Evolutionary conservation across 257 asterid species (phyloP).

Genomic region (Solanum clarkiae): DNA sequence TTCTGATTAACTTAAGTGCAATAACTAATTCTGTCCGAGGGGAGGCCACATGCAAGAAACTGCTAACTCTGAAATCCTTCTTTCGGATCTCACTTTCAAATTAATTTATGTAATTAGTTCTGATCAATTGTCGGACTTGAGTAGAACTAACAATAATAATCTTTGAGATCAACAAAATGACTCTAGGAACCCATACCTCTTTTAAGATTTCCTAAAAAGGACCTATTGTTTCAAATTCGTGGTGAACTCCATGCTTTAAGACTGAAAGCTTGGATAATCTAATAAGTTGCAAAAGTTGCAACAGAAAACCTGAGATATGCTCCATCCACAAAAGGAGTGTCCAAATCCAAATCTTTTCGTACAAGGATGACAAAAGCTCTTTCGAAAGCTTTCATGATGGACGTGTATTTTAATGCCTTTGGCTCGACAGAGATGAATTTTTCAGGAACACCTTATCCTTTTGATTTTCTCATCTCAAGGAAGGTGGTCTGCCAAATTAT

Average conservation of each 20-base stretch:
- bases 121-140: background rate
- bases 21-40: background rate
- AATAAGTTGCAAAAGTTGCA: background rate
- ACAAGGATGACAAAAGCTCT: background rate
- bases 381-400: no score
- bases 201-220: background rate
- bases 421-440: background rate
- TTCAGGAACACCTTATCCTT: background rate
- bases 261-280: background rate
- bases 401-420: background rate
- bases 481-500: background rate
- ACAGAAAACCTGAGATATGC: background rate
- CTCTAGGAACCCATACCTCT: background rate
- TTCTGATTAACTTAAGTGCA: background rate
- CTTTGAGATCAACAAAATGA: background rate
- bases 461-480: background rate
- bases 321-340: background rate
- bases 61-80: background rate
- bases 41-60: background rate
- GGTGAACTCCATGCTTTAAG: background rate
- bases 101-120: background rate
- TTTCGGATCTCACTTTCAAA: background rate
- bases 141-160: background rate
- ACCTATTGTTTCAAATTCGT: background rate
- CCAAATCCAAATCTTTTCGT: background rate